Base-by-base conservation (phyloP, 192 early-diverging fungal species). In the Allomyces arbusculus region DNA sequence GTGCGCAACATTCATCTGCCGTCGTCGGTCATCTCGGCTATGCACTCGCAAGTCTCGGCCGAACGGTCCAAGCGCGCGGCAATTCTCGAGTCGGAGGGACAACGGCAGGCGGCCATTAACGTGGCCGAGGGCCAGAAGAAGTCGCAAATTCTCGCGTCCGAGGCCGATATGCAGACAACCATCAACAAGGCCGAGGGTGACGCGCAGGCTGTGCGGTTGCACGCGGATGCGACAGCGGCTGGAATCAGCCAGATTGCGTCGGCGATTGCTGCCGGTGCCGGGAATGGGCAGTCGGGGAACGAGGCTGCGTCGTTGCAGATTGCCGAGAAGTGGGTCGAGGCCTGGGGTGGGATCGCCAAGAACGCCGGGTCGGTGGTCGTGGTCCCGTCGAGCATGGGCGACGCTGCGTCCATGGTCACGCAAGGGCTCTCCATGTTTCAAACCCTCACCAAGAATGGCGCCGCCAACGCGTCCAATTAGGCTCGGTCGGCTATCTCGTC, bases 31-130 rank as follows among this genome's bases (percentile, higher is more conserved):
- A 92, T 98, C 1, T 83, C 87, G 67, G 87, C 89, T 61, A 98
- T 98, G 95, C 95, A 98, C 71, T 90, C 92, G 74, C 92, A 95
- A 70, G 95, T 98, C 16, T 91, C 90, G 61, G 93, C 93, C 0
- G 95, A 97, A 75, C 84, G 95, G 65, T 87, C 85, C 68, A 97
- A 97, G 77, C 80, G 95, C 28, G 95, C 95, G 33, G 91, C 95
- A 76, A 98, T 98, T 79, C 74, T 91, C 20, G 87, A 89, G 63
- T 85, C 84, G 20, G 89, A 90, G 70, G 88, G 78, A 75, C 75
- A 81, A 26, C 80, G 89, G 55, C 95, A 97, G 78, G 85, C 92
- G 62, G 89, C 91, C 5, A 97, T 97, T 72, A 97, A 97, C 69
- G 91, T 97, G 11, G 92, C 95, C 24, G 95, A 97, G 78, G 95